Percentiles rank a stretch among this genome's conserved stretches.
phyloP scores from a whole-genome alignment of 306 rosid species.

The Sindora glabra region DNA sequence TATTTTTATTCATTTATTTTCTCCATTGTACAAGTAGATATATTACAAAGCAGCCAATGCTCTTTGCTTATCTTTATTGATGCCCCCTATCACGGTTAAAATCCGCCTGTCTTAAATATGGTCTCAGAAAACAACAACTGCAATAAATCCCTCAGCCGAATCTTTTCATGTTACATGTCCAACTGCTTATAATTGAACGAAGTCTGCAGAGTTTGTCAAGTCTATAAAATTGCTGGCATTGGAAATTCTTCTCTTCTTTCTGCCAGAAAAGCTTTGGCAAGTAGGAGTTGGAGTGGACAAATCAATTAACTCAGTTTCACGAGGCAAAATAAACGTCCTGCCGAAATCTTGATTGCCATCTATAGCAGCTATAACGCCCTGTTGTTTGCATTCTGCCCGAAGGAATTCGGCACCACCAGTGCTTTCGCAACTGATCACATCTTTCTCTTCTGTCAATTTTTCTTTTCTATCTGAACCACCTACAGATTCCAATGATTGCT shows the following conservation, averaged over 20 bases:
- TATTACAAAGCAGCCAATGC: neutral
- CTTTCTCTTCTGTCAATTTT: slow-evolving; percentile 1
- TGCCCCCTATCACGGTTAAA: no score
- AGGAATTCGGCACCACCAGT: neutral
- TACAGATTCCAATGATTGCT: slow-evolving; percentile 2
- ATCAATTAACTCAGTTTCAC: slow-evolving; percentile 34
- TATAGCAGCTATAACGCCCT: neutral
- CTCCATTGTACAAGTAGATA: neutral
- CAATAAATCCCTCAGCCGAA: neutral
- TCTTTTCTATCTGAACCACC: neutral
- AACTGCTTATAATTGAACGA: slow-evolving; percentile 25
- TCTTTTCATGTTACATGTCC: neutral
- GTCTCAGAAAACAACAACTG: neutral
- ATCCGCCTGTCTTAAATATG: neutral
- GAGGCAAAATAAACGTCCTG: neutral
- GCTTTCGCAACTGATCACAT: neutral
- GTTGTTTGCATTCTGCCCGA: neutral
- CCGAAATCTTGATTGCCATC: slow-evolving; percentile 1
- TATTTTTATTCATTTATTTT: neutral
- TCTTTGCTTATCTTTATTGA: neutral
- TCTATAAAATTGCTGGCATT: slow-evolving; percentile 23
- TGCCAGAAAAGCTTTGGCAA: slow-evolving; percentile 17
- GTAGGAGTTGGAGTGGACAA: slow-evolving; percentile 43
- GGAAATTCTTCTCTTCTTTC: slow-evolving; percentile 27
- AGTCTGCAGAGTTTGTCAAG: slow-evolving; percentile 35